These are phyloP conservation scores for Themeda triandra DNA, from an alignment of 176 grass and related monocot genomes.

Conservation along the genomic window DNA sequence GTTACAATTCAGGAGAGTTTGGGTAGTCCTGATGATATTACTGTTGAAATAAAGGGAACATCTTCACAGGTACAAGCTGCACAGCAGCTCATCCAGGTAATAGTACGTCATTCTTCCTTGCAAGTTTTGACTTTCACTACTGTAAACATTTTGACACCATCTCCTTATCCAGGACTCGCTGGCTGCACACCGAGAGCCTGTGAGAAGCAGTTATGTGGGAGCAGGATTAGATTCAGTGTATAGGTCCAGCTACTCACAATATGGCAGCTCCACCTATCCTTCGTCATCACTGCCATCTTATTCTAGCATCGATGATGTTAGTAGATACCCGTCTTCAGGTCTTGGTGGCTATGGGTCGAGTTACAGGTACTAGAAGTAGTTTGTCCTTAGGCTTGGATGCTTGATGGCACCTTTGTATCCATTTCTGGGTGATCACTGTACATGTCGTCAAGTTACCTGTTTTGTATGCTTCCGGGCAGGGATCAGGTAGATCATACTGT, in stretches of 20 bases:
- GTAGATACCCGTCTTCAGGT: constrained; percentile 69
- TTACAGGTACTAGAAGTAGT: constrained; percentile 61
- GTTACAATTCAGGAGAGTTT: constrained; percentile 89
- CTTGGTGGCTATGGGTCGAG: constrained; percentile 66
- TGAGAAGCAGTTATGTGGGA: constrained; percentile 60
- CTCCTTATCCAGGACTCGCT: constrained; percentile 63
- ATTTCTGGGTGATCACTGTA: constrained; percentile 1
- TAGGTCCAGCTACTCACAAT: constrained; percentile 75
- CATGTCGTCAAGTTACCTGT: constrained; percentile 18
- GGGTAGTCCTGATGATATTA: constrained; percentile 85
- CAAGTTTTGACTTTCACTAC: not conserved
- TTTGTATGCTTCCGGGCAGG: not conserved
- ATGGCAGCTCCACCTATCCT: constrained; percentile 57
- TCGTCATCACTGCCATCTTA: constrained; percentile 59
- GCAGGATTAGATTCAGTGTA: constrained; percentile 62
- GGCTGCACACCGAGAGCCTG: constrained; percentile 69
- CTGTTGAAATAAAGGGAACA: constrained; percentile 97
- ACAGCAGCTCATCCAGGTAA: constrained; percentile 88
- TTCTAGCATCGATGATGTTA: constrained; percentile 48
- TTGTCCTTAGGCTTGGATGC: not conserved
- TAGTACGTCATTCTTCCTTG: not conserved
- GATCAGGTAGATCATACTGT: not conserved
- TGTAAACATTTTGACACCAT: not conserved
- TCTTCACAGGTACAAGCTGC: constrained; percentile 87
- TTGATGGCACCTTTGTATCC: constrained; percentile 8